These are phyloP conservation scores for Paxillus rubicundulus DNA, from an alignment of 768 basidiomycete species.

Conservation along the genomic window DNA sequence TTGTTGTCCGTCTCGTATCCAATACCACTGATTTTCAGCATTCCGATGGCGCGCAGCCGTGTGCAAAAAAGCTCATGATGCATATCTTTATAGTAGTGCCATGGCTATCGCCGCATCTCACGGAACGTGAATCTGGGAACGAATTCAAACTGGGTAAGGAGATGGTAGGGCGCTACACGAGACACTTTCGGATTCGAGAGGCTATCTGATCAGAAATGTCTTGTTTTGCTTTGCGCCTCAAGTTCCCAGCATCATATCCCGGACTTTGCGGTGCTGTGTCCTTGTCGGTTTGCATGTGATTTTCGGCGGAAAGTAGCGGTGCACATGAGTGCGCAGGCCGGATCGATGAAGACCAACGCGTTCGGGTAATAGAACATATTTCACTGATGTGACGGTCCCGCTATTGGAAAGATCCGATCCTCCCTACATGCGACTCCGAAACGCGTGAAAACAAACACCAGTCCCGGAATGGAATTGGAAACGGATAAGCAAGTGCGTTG, in stretches of 20 bases:
- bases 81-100: slow-evolving; percentile 14
- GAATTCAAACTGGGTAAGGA: slow-evolving; percentile 11
- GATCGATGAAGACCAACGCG: slow-evolving; percentile 13
- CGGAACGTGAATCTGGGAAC: slow-evolving; percentile 20
- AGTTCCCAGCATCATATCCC: slow-evolving; percentile 14
- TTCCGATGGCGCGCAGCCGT: not conserved
- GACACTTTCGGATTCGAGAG: slow-evolving; percentile 13
- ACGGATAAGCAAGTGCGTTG: not conserved
- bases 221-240: slow-evolving; percentile 7
- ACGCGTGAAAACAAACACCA: not conserved
- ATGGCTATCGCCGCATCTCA: slow-evolving; percentile 24
- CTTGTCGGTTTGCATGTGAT: slow-evolving; percentile 1
- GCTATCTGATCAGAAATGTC: slow-evolving; percentile 14
- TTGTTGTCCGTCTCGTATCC: slow-evolving; percentile 10
- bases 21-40: slow-evolving; percentile 14
- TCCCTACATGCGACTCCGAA: not conserved
- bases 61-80: not conserved
- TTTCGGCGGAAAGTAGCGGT: slow-evolving; percentile 19
- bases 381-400: slow-evolving; percentile 19
- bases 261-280: slow-evolving; percentile 27
- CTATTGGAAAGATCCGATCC: slow-evolving; percentile 4
- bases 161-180: slow-evolving; percentile 8
- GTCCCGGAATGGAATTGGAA: not conserved
- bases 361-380: not conserved
- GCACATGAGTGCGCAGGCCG: slow-evolving; percentile 12